Evolutionary conservation across 495 filamentous ascomycete species (phyloP), one percentile per base, ranked within the genome.

Genomic region (Bathelium albidoporum): DNA sequence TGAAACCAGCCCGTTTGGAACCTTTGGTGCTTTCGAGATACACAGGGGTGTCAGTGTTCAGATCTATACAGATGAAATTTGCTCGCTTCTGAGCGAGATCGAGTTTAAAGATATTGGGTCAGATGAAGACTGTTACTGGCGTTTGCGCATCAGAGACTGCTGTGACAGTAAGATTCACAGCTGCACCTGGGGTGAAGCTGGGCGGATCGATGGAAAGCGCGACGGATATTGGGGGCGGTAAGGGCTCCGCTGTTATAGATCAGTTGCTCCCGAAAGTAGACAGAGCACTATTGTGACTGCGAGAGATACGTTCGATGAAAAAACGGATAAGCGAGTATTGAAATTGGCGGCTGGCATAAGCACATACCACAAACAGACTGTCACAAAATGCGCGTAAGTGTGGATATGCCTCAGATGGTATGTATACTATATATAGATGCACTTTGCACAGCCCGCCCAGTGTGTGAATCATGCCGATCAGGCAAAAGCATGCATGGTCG

Each of bases 91-190:
- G 49, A 24, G 49, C 20, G 49, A 55, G 49, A 55, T 55, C 49
- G 22, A 55, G 49, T 28, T 55, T 55, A 29, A 55, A 29, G 4
- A 55, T 55, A 55, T 9, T 55, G 2, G 49, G 49, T 24, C 49
- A 55, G n/a, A 24, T 55, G 24, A 55, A 55, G 49, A 55, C 20
- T 55, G 49, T 55, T 55, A 55, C 29, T 55, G 49, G 49, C 49
- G 24, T 55, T 29, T 9, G 24, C 26, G 49, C 49, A 1, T 55
- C 22, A 55, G 49, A 55, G 24, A 55, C 24, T 55, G 49, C 49
- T 26, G 24, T 55, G 22, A 55, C 49, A 28, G 49, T 28, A 28
- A 55, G 49, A 5, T 55, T 55, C 22, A 55, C 49, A 28, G n/a
- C 49, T 29, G 49, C 20, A 28, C 49, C 49, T 55, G 24, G 49